Conservation (phyloP, 306 rosid species). For the Vigna trinervia region DNA sequence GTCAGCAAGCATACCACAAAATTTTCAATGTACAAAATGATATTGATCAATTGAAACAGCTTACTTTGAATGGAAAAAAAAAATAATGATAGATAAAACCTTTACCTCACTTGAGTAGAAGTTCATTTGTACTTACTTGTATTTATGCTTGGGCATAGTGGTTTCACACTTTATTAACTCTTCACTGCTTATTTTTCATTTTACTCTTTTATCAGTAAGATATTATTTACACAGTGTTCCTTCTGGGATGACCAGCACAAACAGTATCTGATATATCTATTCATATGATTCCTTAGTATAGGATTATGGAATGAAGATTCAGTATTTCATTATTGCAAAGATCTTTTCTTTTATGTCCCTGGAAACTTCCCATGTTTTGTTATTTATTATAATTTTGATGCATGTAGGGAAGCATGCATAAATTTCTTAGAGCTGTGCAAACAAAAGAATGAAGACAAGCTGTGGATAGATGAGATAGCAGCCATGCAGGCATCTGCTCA, state of each 20-base stretch:
- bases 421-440: constrained; percentile 86
- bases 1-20: constrained; percentile 47
- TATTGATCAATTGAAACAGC: constrained; percentile 32
- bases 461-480: constrained; percentile 93
- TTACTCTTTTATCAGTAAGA: constrained; percentile 10
- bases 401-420: constrained; percentile 88
- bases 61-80: background rate
- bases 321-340: background rate
- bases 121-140: background rate
- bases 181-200: constrained; percentile 4
- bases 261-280: constrained; percentile 7
- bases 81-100: background rate
- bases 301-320: background rate
- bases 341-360: too few relatives aligned
- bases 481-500: constrained; percentile 89
- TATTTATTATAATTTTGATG: constrained; percentile 35
- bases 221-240: background rate
- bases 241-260: background rate
- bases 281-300: background rate
- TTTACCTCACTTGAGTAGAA: background rate
- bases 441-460: constrained; percentile 93
- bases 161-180: background rate
- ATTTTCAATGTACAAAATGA: constrained; percentile 1
- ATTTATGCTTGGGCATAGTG: constrained; percentile 8
- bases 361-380: constrained; percentile 24